phyloP scores from a whole-genome alignment of 75 land plant genomes.

The Sequoiadendron giganteum region DNA sequence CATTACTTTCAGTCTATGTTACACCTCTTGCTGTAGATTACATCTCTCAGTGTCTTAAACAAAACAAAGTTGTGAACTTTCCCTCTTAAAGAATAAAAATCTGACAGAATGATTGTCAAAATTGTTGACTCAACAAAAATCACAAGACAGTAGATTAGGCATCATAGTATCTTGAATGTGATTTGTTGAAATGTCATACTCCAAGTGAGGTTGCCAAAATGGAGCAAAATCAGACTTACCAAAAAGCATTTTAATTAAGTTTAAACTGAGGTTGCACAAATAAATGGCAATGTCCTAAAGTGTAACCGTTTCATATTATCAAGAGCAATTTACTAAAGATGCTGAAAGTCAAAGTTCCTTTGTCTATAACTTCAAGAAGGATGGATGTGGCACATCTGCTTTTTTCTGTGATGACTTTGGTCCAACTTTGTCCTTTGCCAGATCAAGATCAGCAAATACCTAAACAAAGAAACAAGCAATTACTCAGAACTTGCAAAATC shows the following conservation, averaged over 20 bases:
- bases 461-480: background rate
- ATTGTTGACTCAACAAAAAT: background rate
- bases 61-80: no score
- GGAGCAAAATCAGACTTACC: background rate
- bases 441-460: slow-evolving; percentile 8
- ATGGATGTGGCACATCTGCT: slow-evolving; percentile 3
- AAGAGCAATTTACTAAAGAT: background rate
- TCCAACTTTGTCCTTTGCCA: slow-evolving; percentile 4
- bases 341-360: background rate
- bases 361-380: slow-evolving; percentile 4
- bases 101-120: background rate
- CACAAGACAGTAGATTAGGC: no score
- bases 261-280: background rate
- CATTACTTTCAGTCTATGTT: no score
- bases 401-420: slow-evolving; percentile 2
- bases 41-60: no score
- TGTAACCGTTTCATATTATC: background rate
- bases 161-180: background rate
- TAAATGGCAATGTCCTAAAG: background rate
- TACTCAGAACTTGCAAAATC: background rate
- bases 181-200: background rate
- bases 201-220: background rate
- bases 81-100: no score
- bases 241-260: background rate
- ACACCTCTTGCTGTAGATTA: no score